Percentiles rank a stretch among this genome's conserved stretches.
These are phyloP conservation scores for Malassezia sp. DNA, from an alignment of 1,284 basidiomycete genomes.

Conservation along the genomic window DNA sequence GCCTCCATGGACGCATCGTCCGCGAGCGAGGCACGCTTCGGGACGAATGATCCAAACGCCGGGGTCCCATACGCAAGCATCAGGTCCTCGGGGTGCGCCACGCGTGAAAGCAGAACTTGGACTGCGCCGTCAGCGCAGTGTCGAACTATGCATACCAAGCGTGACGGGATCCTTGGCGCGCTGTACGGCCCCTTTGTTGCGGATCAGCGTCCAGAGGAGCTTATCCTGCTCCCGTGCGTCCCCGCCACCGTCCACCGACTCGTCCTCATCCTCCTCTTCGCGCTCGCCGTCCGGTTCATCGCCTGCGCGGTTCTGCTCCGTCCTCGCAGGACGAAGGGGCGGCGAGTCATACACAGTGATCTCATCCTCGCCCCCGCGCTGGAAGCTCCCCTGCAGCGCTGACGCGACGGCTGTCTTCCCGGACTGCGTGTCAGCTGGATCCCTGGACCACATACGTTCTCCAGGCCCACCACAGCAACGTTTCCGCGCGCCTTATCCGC, in stretches of 20 bases:
- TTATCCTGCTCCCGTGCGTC: constrained; percentile 1
- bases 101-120: constrained; percentile 27
- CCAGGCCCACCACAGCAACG: constrained; percentile 26
- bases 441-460: too few species aligned
- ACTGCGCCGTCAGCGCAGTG: too few species aligned
- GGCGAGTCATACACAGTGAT: constrained; percentile 41
- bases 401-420: constrained; percentile 29
- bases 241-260: constrained; percentile 15
- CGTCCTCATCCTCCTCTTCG: constrained; percentile 3
- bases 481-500: constrained; percentile 18
- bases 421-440: too few species aligned
- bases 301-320: constrained; percentile 15
- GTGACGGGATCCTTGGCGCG: constrained; percentile 37
- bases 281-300: constrained; percentile 11
- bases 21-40: constrained; percentile 19
- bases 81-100: constrained; percentile 34
- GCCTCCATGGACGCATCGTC: constrained; percentile 25
- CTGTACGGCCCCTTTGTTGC: constrained; percentile 39
- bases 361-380: constrained; percentile 20
- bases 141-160: too few species aligned
- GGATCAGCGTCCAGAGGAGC: constrained; percentile 25
- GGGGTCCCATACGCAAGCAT: constrained; percentile 41
- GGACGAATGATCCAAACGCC: constrained; percentile 35
- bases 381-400: constrained; percentile 26
- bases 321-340: constrained; percentile 23